Conservation (phyloP, 371 early-diverging fungal genomes). For the Mortierella sp. region DNA sequence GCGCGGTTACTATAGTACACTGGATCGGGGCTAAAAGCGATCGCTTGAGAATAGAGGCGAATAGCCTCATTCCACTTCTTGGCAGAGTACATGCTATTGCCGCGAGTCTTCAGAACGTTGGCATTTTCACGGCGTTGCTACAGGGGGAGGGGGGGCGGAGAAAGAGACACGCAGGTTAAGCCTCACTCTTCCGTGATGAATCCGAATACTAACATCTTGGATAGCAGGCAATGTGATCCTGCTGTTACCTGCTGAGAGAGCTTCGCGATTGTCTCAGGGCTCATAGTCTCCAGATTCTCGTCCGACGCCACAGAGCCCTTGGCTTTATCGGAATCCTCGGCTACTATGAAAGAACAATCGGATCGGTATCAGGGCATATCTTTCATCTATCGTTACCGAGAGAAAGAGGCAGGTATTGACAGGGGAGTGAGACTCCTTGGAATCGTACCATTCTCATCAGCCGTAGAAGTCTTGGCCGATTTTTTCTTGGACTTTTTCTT, state of each 20-base stretch:
- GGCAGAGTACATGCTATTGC: constrained; percentile 87
- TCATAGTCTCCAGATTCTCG: constrained; percentile 62
- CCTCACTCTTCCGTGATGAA: neutral
- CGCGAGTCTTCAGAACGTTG: constrained; percentile 82
- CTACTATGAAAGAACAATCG: constrained; percentile 9
- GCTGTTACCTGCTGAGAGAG: constrained; percentile 61
- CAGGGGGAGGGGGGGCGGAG: too few species aligned
- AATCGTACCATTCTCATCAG: constrained; percentile 21
- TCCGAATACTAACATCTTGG: neutral
- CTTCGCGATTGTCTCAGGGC: constrained; percentile 66
- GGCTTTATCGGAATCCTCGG: constrained; percentile 10
- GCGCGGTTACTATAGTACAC: constrained; percentile 96
- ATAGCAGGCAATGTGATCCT: neutral
- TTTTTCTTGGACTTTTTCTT: constrained; percentile 60
- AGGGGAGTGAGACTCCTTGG: too few species aligned
- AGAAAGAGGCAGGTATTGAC: too few species aligned
- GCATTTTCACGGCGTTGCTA: constrained; percentile 76
- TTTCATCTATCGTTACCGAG: too few species aligned
- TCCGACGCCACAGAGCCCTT: constrained; percentile 31
- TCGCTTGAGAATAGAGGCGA: constrained; percentile 87
- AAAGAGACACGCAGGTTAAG: neutral
- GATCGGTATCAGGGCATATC: too few species aligned
- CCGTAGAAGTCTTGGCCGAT: constrained; percentile 28
- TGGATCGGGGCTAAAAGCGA: constrained; percentile 79
- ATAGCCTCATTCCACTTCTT: constrained; percentile 89